Evolutionary conservation across 177 flowering plant genomes (phyloP).

Genomic region (Tripterygium wilfordii): DNA sequence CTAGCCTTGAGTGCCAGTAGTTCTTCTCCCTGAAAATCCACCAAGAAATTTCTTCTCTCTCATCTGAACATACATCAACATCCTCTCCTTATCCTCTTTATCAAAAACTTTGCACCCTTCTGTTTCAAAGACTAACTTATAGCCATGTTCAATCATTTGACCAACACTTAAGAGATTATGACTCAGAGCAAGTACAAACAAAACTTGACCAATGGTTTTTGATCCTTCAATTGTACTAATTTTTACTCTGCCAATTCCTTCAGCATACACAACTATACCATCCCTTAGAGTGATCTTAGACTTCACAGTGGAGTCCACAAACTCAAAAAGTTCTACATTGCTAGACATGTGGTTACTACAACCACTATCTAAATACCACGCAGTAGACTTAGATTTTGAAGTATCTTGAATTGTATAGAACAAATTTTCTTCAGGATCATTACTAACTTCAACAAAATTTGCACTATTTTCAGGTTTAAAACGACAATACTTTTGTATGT

Average conservation of each 20-base stretch:
- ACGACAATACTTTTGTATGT: conserved; percentile 3
- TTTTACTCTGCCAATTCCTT: neutral
- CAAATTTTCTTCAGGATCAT: neutral
- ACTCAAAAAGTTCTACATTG: neutral
- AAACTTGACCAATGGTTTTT: neutral
- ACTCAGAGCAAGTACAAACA: neutral
- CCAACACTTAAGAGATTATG: conserved; percentile 1
- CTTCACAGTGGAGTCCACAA: neutral
- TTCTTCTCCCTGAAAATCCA: no score
- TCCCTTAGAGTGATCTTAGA: neutral
- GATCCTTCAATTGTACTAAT: neutral
- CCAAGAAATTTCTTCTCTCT: no score
- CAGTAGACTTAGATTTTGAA: no score
- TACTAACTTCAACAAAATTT: neutral
- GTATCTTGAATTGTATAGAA: no score
- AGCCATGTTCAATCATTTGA: neutral
- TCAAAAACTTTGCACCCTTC: no score
- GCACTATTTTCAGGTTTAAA: neutral
- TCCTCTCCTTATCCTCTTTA: no score
- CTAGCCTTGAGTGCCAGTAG: no score
- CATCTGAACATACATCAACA: no score
- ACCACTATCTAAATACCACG: no score
- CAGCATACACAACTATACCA: neutral
- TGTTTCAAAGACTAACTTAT: neutral
- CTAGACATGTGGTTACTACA: no score